A percentile compares a stretch with the other conserved stretches of the same genome.
Conservation (phyloP, 257 asterid species). For the Solanum commersonii region DNA sequence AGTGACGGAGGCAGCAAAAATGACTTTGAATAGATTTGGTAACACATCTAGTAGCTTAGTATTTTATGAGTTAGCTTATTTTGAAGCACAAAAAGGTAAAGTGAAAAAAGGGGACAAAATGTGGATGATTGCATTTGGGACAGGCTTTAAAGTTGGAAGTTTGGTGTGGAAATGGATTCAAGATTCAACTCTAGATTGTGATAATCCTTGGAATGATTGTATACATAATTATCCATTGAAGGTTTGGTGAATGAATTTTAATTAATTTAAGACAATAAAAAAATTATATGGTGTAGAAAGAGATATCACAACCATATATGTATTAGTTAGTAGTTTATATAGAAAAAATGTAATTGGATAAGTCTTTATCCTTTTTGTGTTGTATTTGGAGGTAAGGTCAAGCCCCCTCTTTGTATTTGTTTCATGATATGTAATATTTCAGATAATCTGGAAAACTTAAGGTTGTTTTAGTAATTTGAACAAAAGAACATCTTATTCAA, state of each 20-base stretch:
- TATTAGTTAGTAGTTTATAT: not conserved
- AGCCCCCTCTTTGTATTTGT: not conserved
- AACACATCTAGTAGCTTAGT: constrained; percentile 62
- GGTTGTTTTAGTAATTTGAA: not conserved
- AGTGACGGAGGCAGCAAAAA: constrained; percentile 53
- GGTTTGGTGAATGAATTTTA: constrained; percentile 7
- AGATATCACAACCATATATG: not conserved
- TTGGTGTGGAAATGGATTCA: constrained; percentile 49
- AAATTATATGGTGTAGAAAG: not conserved
- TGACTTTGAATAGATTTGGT: constrained; percentile 57
- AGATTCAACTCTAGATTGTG: constrained; percentile 34
- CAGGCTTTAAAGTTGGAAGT: constrained; percentile 65
- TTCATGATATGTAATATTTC: not conserved
- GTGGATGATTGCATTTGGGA: constrained; percentile 79
- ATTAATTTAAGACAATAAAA: not conserved
- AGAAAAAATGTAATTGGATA: too few relatives aligned
- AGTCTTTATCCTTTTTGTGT: not conserved
- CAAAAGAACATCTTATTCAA: not conserved
- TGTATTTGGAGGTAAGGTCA: not conserved
- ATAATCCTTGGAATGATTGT: constrained; percentile 68
- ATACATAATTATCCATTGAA: constrained; percentile 36
- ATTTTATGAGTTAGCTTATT: constrained; percentile 62
- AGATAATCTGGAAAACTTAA: rapidly evolving
- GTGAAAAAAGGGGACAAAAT: constrained; percentile 52
- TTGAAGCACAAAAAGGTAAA: constrained; percentile 44